Evolutionary conservation across 768 basidiomycete species (phyloP), one percentile per base, ranked within the genome.

Genomic region (Cantharellus anzutake): DNA sequence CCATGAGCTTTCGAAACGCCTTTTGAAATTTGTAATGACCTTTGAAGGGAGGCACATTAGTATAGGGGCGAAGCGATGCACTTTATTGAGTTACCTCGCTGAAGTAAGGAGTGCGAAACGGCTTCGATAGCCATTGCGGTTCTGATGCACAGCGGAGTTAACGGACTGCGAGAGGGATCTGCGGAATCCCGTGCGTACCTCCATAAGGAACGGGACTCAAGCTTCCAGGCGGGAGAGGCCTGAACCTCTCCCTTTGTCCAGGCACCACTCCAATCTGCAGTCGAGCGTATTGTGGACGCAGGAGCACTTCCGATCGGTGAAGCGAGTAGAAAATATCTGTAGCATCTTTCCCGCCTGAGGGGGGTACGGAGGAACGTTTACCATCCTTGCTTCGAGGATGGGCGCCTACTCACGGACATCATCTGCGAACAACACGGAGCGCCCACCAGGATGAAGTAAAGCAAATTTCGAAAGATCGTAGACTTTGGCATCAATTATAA

Each of bases 291-390:
- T 84, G 83, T 0, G 86, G 85, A 56, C 78, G 77, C 42, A 77
- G 72, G 5, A 94, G 78, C 34, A 92, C 80, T 65, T 92, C 89
- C 48, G 82, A 78, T 39, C 87, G 78, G 68, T 94, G 91, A 57
- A 93, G 77, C 4, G 84, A 82, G 62, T 86, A 93, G 76, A 93
- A 93, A 2, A 78, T 77, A 41, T 85, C 73, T 2, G 90, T 91
- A 0, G 83, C 80, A 63, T 86, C 83, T 68, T 82, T 73, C 35
- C 84, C 83, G 59, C 85, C 87, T 75, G 11, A 11, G 44, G 44
- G 11, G 44, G 29, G 11, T 48, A 11, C 44, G 29, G 29, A 29
- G 20, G 20, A 29, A 29, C 20, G 20, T 29, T 48, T 48, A 29
- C 11, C 44, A 48, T 11, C 44, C 11, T 29, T 11, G 44, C 11